Evolutionary conservation across 805 yeast species (phyloP).

Genomic region (Nakazawaea populi): DNA sequence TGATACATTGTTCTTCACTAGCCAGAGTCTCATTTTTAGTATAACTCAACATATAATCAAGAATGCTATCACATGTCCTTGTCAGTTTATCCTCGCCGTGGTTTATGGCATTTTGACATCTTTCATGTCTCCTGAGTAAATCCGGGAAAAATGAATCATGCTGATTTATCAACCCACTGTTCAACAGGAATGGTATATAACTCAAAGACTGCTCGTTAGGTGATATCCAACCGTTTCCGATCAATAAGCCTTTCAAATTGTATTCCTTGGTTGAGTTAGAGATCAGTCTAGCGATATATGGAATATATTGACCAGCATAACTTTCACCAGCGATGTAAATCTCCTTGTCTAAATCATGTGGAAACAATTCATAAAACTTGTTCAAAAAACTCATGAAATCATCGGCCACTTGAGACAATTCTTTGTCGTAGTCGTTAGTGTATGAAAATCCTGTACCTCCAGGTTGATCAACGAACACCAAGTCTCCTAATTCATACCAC

Average conservation of each 20-base stretch:
- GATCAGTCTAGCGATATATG: slow-evolving; percentile 71
- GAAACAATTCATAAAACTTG: slow-evolving; percentile 64
- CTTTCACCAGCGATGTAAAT: slow-evolving; percentile 89
- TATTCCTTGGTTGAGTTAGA: slow-evolving; percentile 25
- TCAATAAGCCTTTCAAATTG: slow-evolving; percentile 61
- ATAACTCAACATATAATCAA: slow-evolving; percentile 29
- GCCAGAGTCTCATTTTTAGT: slow-evolving; percentile 22
- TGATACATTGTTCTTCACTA: slow-evolving; percentile 53
- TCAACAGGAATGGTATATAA: slow-evolving; percentile 63
- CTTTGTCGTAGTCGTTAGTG: slow-evolving; percentile 47
- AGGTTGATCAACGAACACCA: slow-evolving; percentile 91
- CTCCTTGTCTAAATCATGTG: slow-evolving; percentile 59
- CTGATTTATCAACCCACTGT: slow-evolving; percentile 47
- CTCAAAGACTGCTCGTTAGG: slow-evolving; percentile 82
- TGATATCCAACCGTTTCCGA: slow-evolving; percentile 94
- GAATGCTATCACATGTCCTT: slow-evolving; percentile 34
- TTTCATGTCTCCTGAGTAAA: slow-evolving; percentile 45
- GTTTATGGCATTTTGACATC: slow-evolving; percentile 52
- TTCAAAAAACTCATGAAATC: slow-evolving; percentile 64
- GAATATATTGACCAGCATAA: slow-evolving; percentile 95
- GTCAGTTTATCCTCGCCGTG: slow-evolving; percentile 16
- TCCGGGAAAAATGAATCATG: slow-evolving; percentile 31
- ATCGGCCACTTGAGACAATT: slow-evolving; percentile 49
- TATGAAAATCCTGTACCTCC: slow-evolving; percentile 88
- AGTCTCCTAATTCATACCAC: slow-evolving; percentile 77